Evolutionary conservation across 2,329 filamentous ascomycete species (phyloP).

Genomic region (Hirsutella thompsonii): DNA sequence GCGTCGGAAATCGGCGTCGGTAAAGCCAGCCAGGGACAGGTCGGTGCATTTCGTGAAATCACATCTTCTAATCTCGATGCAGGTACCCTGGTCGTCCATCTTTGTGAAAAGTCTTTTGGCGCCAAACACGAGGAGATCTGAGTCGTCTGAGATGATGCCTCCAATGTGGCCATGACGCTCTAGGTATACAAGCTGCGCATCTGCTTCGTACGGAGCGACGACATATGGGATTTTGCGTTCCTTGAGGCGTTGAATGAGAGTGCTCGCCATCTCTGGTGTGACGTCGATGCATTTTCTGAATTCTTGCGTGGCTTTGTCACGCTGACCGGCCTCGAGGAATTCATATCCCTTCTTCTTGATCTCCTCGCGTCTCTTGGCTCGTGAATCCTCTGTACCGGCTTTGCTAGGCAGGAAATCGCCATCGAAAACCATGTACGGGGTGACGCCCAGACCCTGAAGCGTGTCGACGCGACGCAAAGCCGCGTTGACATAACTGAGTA

Average conservation of each 20-base stretch:
- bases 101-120: conserved; percentile 86
- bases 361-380: conserved; percentile 63
- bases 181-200: conserved; percentile 91
- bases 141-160: conserved; percentile 92
- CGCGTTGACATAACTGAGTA: conserved; percentile 69
- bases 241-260: conserved; percentile 86
- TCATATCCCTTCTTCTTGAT: conserved; percentile 66
- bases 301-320: conserved; percentile 67
- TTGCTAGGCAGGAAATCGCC: conserved; percentile 94
- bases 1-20: conserved; percentile 75
- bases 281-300: conserved; percentile 93
- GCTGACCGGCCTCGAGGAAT: conserved; percentile 68
- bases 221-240: conserved; percentile 68
- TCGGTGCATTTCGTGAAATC: conserved; percentile 86
- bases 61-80: conserved; percentile 77
- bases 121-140: conserved; percentile 89
- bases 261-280: conserved; percentile 87
- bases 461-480: conserved; percentile 84
- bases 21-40: conserved; percentile 82
- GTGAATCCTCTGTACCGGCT: conserved; percentile 67
- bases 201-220: conserved; percentile 93
- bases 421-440: conserved; percentile 92
- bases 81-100: conserved; percentile 85
- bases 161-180: conserved; percentile 73
- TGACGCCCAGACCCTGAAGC: conserved; percentile 86